Evolutionary conservation across 2,329 filamentous ascomycete genomes (phyloP).

Genomic region (Polychaeton citri): DNA sequence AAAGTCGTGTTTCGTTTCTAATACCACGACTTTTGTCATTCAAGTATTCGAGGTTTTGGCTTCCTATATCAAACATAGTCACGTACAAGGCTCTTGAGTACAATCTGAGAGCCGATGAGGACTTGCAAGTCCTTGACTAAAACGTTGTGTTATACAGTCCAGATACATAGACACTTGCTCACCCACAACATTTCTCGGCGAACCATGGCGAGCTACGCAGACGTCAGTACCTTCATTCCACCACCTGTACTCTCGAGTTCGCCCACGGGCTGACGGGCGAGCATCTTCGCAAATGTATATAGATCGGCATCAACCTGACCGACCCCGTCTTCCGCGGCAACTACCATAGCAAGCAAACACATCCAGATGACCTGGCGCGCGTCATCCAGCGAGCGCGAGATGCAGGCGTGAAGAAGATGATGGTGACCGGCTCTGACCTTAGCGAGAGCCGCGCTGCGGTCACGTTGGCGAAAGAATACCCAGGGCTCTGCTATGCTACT

Average conservation of each 20-base stretch:
- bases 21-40: no score
- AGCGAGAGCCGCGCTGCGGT: conserved; percentile 63
- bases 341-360: conserved; percentile 67
- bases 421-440: conserved; percentile 85
- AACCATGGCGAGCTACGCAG: background rate
- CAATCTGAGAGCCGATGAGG: no score
- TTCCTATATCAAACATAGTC: no score
- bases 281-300: conserved; percentile 1
- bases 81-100: no score
- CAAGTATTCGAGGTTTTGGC: no score
- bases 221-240: background rate
- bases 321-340: conserved; percentile 79
- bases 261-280: background rate
- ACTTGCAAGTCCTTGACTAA: no score
- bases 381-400: conserved; percentile 67
- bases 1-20: no score
- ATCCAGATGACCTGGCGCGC: conserved; percentile 59
- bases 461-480: conserved; percentile 57
- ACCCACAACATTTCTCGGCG: no score
- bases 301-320: conserved; percentile 89
- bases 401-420: conserved; percentile 75
- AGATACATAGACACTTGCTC: no score
- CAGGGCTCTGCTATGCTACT: conserved; percentile 73
- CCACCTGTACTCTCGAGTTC: no score
- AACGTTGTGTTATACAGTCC: no score